phyloP scores from a whole-genome alignment of 352 stramenopile genomes.

The Globisporangium mamillatum region DNA sequence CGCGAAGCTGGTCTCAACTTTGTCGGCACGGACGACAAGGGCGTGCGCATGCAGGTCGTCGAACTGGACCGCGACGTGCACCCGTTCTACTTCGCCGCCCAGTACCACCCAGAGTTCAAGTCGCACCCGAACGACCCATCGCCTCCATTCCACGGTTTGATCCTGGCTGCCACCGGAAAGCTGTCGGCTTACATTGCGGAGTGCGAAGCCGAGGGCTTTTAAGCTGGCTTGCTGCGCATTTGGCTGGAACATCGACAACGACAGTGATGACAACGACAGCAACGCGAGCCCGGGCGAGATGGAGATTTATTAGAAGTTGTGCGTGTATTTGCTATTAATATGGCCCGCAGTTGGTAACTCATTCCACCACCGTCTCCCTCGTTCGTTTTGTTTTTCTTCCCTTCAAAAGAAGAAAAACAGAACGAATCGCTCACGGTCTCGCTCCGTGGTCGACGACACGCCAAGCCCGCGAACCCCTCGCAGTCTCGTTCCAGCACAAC shows the following conservation, averaged over 20 bases:
- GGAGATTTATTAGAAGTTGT: conserved; percentile 17
- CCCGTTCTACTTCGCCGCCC: conserved; percentile 98
- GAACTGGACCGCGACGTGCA: conserved; percentile 95
- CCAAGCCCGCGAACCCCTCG: conserved; percentile 12
- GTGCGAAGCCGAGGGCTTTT: conserved; percentile 35
- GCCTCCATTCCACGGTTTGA: conserved; percentile 97
- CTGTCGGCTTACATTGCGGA: conserved; percentile 67
- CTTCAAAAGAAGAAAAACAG: conserved; percentile 9
- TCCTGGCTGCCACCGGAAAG: conserved; percentile 88
- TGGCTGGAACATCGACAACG: background rate
- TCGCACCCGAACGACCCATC: conserved; percentile 94
- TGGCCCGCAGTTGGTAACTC: conserved; percentile 11
- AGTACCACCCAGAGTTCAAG: conserved; percentile 99
- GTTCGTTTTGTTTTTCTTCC: conserved; percentile 14
- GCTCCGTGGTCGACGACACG: conserved; percentile 5
- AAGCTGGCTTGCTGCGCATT: background rate
- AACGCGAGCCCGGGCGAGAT: background rate
- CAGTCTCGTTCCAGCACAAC: conserved; percentile 9
- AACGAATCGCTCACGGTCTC: conserved; percentile 21
- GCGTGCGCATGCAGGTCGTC: conserved; percentile 98
- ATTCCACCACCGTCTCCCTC: conserved; percentile 5
- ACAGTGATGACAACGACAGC: background rate
- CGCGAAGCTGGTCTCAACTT: conserved; percentile 95
- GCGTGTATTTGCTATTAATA: conserved; percentile 17
- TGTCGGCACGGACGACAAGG: conserved; percentile 96